Base-by-base conservation (phyloP, 2,329 filamentous ascomycete species). In the Cryphonectria parasitica region DNA sequence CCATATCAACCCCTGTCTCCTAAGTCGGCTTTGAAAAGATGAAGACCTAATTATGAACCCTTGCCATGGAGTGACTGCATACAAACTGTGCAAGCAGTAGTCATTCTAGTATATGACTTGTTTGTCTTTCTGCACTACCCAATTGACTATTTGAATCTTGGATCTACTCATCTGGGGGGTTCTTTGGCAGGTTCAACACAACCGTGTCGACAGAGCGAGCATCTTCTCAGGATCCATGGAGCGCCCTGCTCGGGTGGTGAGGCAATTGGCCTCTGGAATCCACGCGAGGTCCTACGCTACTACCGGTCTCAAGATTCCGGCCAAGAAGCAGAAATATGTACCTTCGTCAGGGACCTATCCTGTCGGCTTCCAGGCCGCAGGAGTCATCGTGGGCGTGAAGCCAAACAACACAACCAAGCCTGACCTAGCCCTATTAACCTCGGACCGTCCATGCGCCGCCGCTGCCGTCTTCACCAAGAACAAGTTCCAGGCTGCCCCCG, bases 391-490 rank as follows among this genome's bases (percentile, higher is more conserved):
- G 54, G 95, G 96, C 67, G 94, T 99, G 76, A 99, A 99, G 84
- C 89, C 94, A 19, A 91, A 91, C 74, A 98, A 98, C 83, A 97
- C 92, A 66, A 92, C 89, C 73, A 95, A 95, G 81, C 94, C 95
- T 43, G 96, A 99, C 80, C 88, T 99, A 65, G 94, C 95, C 49
- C 87, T 99, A 75, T 88, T 99, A 74, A 90, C 91, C 25, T 98
- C 96, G 8, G 93, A 97, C 77, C 87, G 86, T 67, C 94, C 95
- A 68, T 98, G 94, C 80, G 88, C 93, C 8, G 95, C 92, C 13
- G 94, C 95, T 0, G 96, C 94, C 8, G 95, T 98, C 62, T 98
- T 98, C 83, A 99, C 96, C 68, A 97, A 94, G 81, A 99, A 99
- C 84, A 95, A 95, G 81, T 99, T 99, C 83, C 95, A 98, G 82